Evolutionary conservation across 371 early-diverging fungal genomes (phyloP).

Genomic region (Mortierella polycephala): DNA sequence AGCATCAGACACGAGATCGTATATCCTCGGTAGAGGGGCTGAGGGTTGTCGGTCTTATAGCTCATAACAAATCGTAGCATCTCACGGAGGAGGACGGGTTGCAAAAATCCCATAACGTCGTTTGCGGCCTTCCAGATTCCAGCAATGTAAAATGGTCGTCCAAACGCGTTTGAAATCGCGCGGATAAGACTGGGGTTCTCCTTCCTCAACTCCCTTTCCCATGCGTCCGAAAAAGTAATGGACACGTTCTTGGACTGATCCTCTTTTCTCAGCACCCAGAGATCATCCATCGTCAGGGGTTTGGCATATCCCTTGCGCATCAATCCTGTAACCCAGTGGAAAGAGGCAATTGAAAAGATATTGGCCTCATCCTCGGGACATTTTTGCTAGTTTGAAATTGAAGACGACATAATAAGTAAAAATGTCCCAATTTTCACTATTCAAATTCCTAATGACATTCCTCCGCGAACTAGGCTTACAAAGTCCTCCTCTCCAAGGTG

Average conservation of each 20-base stretch:
- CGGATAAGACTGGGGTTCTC: constrained; percentile 76
- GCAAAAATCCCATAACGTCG: constrained; percentile 87
- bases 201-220: constrained; percentile 75
- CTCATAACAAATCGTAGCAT: constrained; percentile 81
- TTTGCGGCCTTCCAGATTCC: constrained; percentile 82
- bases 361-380: constrained; percentile 87
- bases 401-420: background rate
- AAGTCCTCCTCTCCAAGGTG: constrained; percentile 32
- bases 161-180: constrained; percentile 73
- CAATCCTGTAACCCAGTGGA: constrained; percentile 92
- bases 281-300: constrained; percentile 81
- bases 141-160: constrained; percentile 75
- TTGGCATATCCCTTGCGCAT: constrained; percentile 85
- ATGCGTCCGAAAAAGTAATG: constrained; percentile 70
- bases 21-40: constrained; percentile 72
- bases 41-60: constrained; percentile 59
- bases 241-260: constrained; percentile 77
- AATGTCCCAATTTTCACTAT: background rate
- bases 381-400: constrained; percentile 23
- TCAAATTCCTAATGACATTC: background rate
- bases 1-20: constrained; percentile 83
- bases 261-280: constrained; percentile 74
- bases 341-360: constrained; percentile 86
- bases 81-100: constrained; percentile 80
- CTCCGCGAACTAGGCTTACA: constrained; percentile 11